These are phyloP conservation scores for Starmerella cellae DNA, from an alignment of 805 yeast genomes.

Conservation along the genomic window DNA sequence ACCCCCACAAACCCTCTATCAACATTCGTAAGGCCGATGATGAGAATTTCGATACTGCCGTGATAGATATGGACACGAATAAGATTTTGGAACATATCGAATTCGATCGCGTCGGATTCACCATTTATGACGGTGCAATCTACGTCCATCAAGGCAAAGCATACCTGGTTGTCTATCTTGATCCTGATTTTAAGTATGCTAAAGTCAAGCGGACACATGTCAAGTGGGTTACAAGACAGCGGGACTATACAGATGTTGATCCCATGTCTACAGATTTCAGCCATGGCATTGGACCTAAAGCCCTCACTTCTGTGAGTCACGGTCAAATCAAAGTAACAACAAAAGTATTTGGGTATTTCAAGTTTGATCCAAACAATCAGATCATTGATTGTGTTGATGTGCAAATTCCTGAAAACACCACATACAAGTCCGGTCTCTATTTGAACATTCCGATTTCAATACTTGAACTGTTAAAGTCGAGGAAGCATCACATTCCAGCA, in stretches of 20 bases:
- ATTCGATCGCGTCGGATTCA: slow-evolving; percentile 75
- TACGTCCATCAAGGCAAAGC: slow-evolving; percentile 89
- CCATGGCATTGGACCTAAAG: slow-evolving; percentile 18
- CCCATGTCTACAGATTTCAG: slow-evolving; percentile 32
- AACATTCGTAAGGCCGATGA: slow-evolving; percentile 76
- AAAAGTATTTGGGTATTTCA: slow-evolving; percentile 85
- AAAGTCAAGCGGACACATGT: slow-evolving; percentile 79
- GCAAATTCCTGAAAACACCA: slow-evolving; percentile 65
- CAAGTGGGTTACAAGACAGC: slow-evolving; percentile 83
- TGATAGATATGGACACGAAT: slow-evolving; percentile 76
- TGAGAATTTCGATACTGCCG: slow-evolving; percentile 65
- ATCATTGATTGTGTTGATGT: slow-evolving; percentile 93
- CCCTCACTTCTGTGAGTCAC: slow-evolving; percentile 33
- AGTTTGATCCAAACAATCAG: slow-evolving; percentile 58
- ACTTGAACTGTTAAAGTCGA: slow-evolving; percentile 42
- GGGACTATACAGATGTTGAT: slow-evolving; percentile 90
- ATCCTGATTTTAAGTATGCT: slow-evolving; percentile 65
- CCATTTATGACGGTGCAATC: slow-evolving; percentile 84
- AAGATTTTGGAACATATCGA: slow-evolving; percentile 76
- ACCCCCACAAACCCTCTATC: slow-evolving; percentile 60
- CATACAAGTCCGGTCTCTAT: slow-evolving; percentile 77
- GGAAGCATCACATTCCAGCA: slow-evolving; percentile 61
- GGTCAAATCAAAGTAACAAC: slow-evolving; percentile 65
- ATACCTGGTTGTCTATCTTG: slow-evolving; percentile 72
- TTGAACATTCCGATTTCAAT: slow-evolving; percentile 66